These are phyloP conservation scores for Fragaria nilgerrensis DNA, from an alignment of 306 rosid genomes.

Conservation along the genomic window DNA sequence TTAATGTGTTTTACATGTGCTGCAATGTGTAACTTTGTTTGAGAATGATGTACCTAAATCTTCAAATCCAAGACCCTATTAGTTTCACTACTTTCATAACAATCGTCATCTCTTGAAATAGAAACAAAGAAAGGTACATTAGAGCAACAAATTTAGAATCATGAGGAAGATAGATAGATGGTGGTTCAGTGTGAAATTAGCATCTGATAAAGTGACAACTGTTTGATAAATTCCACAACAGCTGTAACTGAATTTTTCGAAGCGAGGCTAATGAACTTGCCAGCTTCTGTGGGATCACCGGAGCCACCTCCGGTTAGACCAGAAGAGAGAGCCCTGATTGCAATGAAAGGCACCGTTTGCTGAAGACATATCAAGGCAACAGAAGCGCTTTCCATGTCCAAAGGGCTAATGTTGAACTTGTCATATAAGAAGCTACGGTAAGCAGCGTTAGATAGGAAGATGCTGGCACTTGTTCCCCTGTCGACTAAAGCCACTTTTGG, in stretches of 20 bases:
- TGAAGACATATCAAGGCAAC: conserved; percentile 54
- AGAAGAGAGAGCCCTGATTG: conserved; percentile 49
- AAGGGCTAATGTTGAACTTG: conserved; percentile 47
- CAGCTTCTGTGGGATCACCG: conserved; percentile 47
- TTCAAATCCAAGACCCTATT: background rate
- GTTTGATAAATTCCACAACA: conserved; percentile 49
- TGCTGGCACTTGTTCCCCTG: conserved; percentile 48
- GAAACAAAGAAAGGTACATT: background rate
- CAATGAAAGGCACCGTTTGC: conserved; percentile 51
- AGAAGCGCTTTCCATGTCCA: conserved; percentile 52
- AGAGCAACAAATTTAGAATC: background rate
- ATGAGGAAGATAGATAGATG: background rate
- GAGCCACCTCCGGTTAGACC: conserved; percentile 46
- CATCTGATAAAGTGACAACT: conserved; percentile 27
- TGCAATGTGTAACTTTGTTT: background rate
- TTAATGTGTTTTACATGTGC: background rate
- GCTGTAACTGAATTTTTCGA: conserved; percentile 41
- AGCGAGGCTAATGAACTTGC: conserved; percentile 40
- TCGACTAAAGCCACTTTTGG: conserved; percentile 46
- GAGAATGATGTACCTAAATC: background rate
- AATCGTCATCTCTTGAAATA: background rate
- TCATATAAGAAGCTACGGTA: conserved; percentile 40
- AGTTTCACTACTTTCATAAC: background rate
- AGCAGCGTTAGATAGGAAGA: conserved; percentile 53
- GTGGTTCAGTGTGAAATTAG: background rate